These are phyloP conservation scores for Diophrys sp. DNA, from an alignment of 73 alveolate genomes.

Conservation along the genomic window DNA sequence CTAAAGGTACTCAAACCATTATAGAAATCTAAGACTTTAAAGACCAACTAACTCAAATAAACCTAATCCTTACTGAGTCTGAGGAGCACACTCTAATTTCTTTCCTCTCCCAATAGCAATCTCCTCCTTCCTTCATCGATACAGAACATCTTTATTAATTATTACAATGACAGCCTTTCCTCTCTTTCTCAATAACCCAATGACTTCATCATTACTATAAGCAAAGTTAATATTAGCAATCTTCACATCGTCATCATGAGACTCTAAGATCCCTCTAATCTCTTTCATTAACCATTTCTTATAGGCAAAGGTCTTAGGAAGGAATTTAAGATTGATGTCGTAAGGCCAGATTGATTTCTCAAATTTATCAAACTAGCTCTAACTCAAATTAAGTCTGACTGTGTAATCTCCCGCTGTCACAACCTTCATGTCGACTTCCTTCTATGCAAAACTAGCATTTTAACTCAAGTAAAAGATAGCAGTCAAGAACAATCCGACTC, in stretches of 20 bases:
- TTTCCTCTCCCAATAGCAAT: no score
- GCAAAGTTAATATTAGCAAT: conserved; percentile 58
- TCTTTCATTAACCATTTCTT: not conserved
- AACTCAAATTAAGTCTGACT: conserved; percentile 9
- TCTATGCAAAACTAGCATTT: conserved; percentile 3
- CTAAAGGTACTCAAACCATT: no score
- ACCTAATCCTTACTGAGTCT: no score
- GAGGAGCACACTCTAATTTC: no score
- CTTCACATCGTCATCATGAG: conserved; percentile 3
- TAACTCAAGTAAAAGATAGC: not conserved
- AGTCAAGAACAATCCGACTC: not conserved
- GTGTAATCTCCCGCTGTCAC: conserved; percentile 65
- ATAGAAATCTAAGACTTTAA: no score
- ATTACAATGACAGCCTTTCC: no score
- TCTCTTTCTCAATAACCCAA: conserved; percentile 25
- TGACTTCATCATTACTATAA: conserved; percentile 25
- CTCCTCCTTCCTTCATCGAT: no score
- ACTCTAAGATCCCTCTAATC: not conserved
- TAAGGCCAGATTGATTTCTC: not conserved
- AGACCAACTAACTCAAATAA: no score
- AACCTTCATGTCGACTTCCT: conserved; percentile 41
- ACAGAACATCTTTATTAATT: no score
- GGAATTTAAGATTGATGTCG: not conserved
- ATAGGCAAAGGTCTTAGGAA: not conserved
- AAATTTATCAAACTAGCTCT: conserved; percentile 19